Conservation (phyloP, 2,329 filamentous ascomycete species). For the Clonostachys byssicola region DNA sequence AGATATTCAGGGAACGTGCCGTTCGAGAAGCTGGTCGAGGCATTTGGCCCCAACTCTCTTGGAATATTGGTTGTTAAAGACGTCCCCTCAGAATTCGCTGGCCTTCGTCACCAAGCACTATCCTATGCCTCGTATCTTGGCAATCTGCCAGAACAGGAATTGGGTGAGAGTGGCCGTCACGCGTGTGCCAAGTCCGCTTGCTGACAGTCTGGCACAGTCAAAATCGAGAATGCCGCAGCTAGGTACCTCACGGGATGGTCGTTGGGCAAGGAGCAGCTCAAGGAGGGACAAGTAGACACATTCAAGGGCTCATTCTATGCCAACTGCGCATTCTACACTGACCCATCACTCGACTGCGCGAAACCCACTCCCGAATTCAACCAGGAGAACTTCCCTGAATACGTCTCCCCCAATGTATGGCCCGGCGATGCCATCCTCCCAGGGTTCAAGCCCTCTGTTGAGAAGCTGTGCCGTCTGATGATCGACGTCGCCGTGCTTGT, state of each 20-base stretch:
- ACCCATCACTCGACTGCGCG: slow-evolving; percentile 57
- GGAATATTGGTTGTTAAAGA: slow-evolving; percentile 93
- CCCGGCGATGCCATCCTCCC: slow-evolving; percentile 61
- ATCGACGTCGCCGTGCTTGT: slow-evolving; percentile 89
- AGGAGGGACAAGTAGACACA: slow-evolving; percentile 73
- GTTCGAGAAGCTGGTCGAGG: slow-evolving; percentile 66
- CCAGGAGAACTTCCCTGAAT: slow-evolving; percentile 71
- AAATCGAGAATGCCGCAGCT: slow-evolving; percentile 54
- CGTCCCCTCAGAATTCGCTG: slow-evolving; percentile 66
- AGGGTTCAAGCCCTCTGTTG: slow-evolving; percentile 69
- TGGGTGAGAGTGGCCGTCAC: slow-evolving; percentile 48
- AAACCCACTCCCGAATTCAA: slow-evolving; percentile 55
- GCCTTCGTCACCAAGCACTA: slow-evolving; percentile 69
- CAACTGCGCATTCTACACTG: slow-evolving; percentile 75
- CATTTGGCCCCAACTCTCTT: slow-evolving; percentile 86
- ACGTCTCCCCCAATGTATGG: slow-evolving; percentile 89
- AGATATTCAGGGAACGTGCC: slow-evolving; percentile 54
- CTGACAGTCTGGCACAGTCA: slow-evolving; percentile 25
- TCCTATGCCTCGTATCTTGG: slow-evolving; percentile 89
- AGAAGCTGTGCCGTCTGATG: slow-evolving; percentile 75
- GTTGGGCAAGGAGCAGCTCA: slow-evolving; percentile 75
- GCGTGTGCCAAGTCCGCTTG: not conserved
- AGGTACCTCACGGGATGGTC: slow-evolving; percentile 75
- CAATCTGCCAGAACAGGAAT: slow-evolving; percentile 66
- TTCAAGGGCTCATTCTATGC: slow-evolving; percentile 83